phyloP scores from a whole-genome alignment of 2,329 filamentous ascomycete species.

The Epichloe brachyelytri region DNA sequence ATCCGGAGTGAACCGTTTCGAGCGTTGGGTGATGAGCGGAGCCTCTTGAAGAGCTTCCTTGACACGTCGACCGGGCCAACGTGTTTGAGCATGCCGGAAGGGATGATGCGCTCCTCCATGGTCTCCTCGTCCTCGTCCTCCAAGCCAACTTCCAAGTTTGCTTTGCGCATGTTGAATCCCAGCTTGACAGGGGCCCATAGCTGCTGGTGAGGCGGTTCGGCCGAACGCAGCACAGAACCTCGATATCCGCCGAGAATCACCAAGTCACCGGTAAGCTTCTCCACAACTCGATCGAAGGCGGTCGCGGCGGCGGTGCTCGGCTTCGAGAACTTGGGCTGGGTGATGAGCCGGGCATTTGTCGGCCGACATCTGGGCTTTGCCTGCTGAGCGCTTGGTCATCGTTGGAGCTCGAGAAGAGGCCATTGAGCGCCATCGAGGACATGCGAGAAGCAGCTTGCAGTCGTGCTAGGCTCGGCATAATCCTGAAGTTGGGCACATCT shows the following conservation, averaged over 20 bases:
- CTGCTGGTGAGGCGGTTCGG: constrained; percentile 70
- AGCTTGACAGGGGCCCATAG: constrained; percentile 92
- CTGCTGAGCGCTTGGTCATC: constrained; percentile 8
- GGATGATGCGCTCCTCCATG: constrained; percentile 72
- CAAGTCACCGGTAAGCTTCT: constrained; percentile 66
- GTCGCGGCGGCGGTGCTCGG: constrained; percentile 7
- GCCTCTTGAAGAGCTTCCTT: constrained; percentile 63
- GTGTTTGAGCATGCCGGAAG: constrained; percentile 80
- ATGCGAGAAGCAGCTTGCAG: constrained; percentile 24
- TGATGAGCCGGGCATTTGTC: background rate
- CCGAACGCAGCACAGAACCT: constrained; percentile 77
- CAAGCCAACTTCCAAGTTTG: constrained; percentile 78
- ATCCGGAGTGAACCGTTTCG: constrained; percentile 59
- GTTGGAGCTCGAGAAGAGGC: constrained; percentile 15
- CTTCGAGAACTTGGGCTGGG: background rate
- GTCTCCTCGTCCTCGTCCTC: constrained; percentile 68
- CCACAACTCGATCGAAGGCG: constrained; percentile 42
- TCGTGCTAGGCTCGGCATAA: constrained; percentile 49
- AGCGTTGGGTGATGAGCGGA: constrained; percentile 62
- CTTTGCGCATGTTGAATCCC: constrained; percentile 80
- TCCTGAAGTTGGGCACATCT: constrained; percentile 64
- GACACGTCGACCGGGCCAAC: constrained; percentile 89
- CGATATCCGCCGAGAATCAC: constrained; percentile 85
- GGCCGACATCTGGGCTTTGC: background rate
- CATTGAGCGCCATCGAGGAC: constrained; percentile 21